Conservation (phyloP, 2,329 filamentous ascomycete species). For the Knufia fluminis region DNA sequence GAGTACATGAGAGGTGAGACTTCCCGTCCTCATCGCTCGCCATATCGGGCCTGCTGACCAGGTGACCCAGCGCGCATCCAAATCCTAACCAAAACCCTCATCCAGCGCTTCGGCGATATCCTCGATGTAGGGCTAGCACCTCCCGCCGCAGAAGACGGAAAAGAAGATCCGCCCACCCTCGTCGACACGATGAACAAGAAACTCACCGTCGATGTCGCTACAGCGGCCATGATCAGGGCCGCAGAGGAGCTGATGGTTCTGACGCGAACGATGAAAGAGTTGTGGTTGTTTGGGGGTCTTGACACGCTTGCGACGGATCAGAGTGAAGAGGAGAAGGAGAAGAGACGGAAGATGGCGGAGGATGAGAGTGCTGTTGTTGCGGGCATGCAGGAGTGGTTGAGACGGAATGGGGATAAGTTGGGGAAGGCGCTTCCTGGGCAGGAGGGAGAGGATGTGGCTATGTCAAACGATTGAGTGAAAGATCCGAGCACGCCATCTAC, state of each 20-base stretch:
- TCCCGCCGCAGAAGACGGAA: conserved; percentile 1
- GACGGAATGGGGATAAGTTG: neutral
- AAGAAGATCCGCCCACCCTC: conserved; percentile 20
- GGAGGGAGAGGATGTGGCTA: neutral
- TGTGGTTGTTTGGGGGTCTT: conserved; percentile 58
- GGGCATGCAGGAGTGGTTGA: conserved; percentile 10
- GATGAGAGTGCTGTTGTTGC: conserved; percentile 36
- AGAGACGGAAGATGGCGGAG: conserved; percentile 34
- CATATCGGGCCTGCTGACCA: no score
- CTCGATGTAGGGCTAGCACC: conserved; percentile 16
- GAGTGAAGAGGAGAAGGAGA: conserved; percentile 33
- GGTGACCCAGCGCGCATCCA: conserved; percentile 20
- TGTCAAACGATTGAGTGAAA: neutral
- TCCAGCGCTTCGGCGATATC: conserved; percentile 20
- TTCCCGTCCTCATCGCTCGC: no score
- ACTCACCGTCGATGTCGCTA: conserved; percentile 45
- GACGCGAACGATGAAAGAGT: conserved; percentile 54
- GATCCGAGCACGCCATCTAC: neutral
- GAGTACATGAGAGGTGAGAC: conserved; percentile 5
- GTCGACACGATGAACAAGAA: conserved; percentile 49
- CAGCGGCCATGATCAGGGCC: conserved; percentile 49
- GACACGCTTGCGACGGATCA: conserved; percentile 43
- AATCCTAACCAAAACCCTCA: conserved; percentile 17
- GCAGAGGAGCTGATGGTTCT: conserved; percentile 54
- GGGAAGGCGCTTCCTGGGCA: neutral